phyloP scores from a whole-genome alignment of 345 rosid species.

The Brassica incana region DNA sequence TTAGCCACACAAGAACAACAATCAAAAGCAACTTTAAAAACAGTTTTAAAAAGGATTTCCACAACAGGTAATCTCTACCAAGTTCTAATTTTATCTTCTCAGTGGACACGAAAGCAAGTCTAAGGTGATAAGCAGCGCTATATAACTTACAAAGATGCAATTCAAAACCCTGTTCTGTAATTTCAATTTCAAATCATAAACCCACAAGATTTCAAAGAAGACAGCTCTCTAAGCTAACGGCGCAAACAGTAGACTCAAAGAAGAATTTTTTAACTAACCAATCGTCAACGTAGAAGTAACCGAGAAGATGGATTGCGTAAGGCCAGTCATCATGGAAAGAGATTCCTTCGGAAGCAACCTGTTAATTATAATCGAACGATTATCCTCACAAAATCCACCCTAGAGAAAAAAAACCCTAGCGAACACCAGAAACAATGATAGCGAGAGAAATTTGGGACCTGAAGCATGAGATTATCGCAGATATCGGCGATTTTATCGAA shows the following conservation, averaged over 20 bases:
- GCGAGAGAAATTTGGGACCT: slow-evolving; percentile 39
- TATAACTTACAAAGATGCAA: not conserved
- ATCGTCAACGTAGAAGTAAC: slow-evolving; percentile 63
- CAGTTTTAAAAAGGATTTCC: not conserved
- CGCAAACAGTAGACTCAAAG: not conserved
- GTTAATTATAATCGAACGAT: not conserved
- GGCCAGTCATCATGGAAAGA: slow-evolving; percentile 88
- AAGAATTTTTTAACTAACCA: slow-evolving; percentile 43
- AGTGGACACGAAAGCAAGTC: no score
- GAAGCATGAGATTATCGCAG: slow-evolving; percentile 76
- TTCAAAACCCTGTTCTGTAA: not conserved
- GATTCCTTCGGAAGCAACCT: slow-evolving; percentile 74
- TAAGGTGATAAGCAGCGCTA: no score
- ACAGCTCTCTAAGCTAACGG: not conserved
- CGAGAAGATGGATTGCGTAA: slow-evolving; percentile 73
- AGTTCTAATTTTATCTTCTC: no score
- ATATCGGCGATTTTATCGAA: slow-evolving; percentile 66
- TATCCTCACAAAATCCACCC: not conserved
- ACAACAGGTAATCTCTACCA: no score
- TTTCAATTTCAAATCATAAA: not conserved
- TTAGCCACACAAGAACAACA: not conserved
- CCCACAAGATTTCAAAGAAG: not conserved
- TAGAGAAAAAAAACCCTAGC: slow-evolving; percentile 9
- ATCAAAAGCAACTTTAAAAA: not conserved
- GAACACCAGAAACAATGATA: slow-evolving; percentile 1